Percentiles rank a stretch among this genome's conserved stretches.
These are phyloP conservation scores for Botrytis sinoallii DNA, from an alignment of 2,329 filamentous ascomycete genomes.

Conservation along the genomic window DNA sequence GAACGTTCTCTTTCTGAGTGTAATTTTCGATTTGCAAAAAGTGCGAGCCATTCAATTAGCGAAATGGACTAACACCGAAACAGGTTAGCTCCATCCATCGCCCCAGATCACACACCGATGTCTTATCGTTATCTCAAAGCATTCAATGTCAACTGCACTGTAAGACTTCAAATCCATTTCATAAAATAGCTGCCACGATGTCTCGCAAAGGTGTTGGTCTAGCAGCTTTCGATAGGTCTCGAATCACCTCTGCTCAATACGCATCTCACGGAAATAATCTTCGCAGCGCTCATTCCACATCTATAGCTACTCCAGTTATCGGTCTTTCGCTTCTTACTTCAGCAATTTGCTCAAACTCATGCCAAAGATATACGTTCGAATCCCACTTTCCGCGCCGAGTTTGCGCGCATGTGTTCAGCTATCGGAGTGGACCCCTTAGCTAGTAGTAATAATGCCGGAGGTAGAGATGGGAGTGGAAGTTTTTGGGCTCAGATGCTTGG, in stretches of 20 bases:
- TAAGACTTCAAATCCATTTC: constrained; percentile 4
- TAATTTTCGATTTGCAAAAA: constrained; percentile 21
- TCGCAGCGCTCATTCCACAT: constrained; percentile 78
- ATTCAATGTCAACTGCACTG: not conserved
- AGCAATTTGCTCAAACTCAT: constrained; percentile 94
- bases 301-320: constrained; percentile 90
- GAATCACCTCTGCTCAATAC: constrained; percentile 83
- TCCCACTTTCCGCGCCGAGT: constrained; percentile 91
- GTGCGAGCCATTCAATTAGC: constrained; percentile 20
- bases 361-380: constrained; percentile 94
- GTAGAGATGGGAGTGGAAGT: constrained; percentile 54
- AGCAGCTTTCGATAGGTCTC: constrained; percentile 82
- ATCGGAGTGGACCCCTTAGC: constrained; percentile 95
- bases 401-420: constrained; percentile 95
- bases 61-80: constrained; percentile 10
- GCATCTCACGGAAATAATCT: constrained; percentile 84
- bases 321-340: constrained; percentile 91
- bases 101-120: not conserved
- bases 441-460: constrained; percentile 53
- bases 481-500: constrained; percentile 94
- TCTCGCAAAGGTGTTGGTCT: constrained; percentile 84
- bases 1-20: constrained; percentile 13
- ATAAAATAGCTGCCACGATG: constrained; percentile 43
- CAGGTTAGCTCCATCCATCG: not conserved
- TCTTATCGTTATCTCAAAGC: constrained; percentile 16